Base-by-base conservation (phyloP, 1,284 basidiomycete genomes). In the Rhizoctonia solani region DNA sequence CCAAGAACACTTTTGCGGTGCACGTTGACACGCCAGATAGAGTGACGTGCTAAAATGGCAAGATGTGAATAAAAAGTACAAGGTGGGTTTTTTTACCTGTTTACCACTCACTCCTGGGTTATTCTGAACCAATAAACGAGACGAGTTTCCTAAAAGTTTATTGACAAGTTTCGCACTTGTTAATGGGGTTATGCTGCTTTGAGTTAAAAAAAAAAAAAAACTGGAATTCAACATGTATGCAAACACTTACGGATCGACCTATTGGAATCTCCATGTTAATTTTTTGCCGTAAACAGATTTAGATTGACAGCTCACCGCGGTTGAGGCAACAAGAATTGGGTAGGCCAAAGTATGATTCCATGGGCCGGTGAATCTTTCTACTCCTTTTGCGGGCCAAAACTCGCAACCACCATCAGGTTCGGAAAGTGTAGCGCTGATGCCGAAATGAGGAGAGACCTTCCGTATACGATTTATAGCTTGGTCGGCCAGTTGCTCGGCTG, bases 351-450 rank as follows among this genome's bases (percentile, higher is more conserved):
- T 68, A 13, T 34, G 42, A 29, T 66, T 63, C 53, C 66, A 71
- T 16, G 71, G 71, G 8, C 71, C 71, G 4, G 49, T 67, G 25
- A 72, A 72, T 13, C 68, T 16, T 25, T 71, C 70, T 4, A 66
- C 65, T 2, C 65, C 44, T 34, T 42, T 41, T 2, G 59, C 65
- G 1, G 67, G 71, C 71, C 69, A 72, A 32, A 53, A 69, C n/a
- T 72, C 63, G 19, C 71, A 72, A 0, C 59, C 61, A 3, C 68
- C 69, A 46, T 70, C 69, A 3, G 71, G 71, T 44, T 72, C 71
- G 11, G 59, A 66, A 8, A 65, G 23, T 11, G 44, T 56, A 11
- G 63, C 52, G 32, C 65, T 69, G 30, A 70, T 54, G 1, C 54
- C 71, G 23, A 70, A 72, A n/a, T 52, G 16, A 13, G 37, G 27